Evolutionary conservation across 1,139 yeast species (phyloP), one percentile per base, ranked within the genome.

Genomic region (Ogataea hybrid): DNA sequence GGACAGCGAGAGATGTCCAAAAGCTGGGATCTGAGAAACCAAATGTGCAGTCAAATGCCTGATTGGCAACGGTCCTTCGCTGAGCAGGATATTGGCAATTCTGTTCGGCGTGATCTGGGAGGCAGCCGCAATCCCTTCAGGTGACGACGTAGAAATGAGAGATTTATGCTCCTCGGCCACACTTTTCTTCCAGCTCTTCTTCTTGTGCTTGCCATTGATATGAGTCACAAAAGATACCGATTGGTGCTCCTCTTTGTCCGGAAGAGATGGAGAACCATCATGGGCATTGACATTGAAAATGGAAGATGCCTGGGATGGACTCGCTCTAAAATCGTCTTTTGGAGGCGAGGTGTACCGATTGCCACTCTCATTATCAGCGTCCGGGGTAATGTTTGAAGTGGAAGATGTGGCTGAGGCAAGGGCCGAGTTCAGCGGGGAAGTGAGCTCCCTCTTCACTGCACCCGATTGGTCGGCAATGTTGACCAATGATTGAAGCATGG

Each of bases 101-200:
- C 89, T 73, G 37, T 82, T 77, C 2, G 96, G 87, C 0, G 96
- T 88, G 23, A 89, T 90, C 56, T 84, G 79, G 36, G 87, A 75
- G 2, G 96, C 96, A 11, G 94, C 94, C 18, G 88, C 94, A 43
- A 88, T 76, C 4, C 95, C 96, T 51, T 83, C 87, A 0, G 95
- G 95, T 2, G 95, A 84, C 36, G 89, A 83, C 1, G 96, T 87
- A 30, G 90, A 82, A 35, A 81, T 65, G 31, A 74, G 56, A 21
- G 61, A 58, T 47, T 56, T 56, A 22, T 57, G 68, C 44, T 56
- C 62, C 31, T 47, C 51, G 15, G 37, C 35, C 3, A 49, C 27
- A 10, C 47, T 44, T 20, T 53, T 51, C 32, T 54, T 50, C 41
- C 55, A 47, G 20, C 53, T 22, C 35, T 51, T 50, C 28, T 44